phyloP scores from a whole-genome alignment of 2,329 filamentous ascomycete genomes.

The Neonectria sp. region DNA sequence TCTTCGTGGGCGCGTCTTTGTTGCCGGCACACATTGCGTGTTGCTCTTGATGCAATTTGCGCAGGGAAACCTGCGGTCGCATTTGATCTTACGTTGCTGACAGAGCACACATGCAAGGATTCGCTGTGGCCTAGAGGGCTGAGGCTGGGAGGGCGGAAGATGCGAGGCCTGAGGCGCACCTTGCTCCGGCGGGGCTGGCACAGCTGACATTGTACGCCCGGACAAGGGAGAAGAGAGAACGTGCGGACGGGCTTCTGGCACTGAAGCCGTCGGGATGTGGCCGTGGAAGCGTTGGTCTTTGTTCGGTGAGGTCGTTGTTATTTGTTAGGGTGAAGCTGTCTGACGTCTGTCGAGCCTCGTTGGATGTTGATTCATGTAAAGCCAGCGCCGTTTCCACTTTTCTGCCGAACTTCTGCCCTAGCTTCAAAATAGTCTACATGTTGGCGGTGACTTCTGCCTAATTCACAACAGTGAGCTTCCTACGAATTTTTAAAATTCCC shows the following conservation, averaged over 20 bases:
- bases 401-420: neutral
- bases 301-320: neutral
- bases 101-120: neutral
- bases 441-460: too few relatives aligned
- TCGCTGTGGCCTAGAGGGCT: neutral
- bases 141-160: neutral
- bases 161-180: neutral
- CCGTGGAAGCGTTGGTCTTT: neutral
- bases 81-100: slow-evolving; percentile 53
- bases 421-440: neutral
- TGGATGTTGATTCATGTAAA: neutral
- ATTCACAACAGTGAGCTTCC: too few relatives aligned
- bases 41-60: slow-evolving; percentile 64
- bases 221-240: neutral
- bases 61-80: slow-evolving; percentile 72
- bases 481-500: too few relatives aligned
- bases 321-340: neutral
- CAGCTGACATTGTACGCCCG: neutral
- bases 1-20: slow-evolving; percentile 51
- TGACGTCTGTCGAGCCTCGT: neutral
- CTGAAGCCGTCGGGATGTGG: neutral
- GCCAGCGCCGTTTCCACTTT: neutral
- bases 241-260: neutral
- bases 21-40: slow-evolving; percentile 60
- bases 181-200: neutral